Evolutionary conservation across 306 rosid genomes (phyloP).

Genomic region (Vicia villosa): DNA sequence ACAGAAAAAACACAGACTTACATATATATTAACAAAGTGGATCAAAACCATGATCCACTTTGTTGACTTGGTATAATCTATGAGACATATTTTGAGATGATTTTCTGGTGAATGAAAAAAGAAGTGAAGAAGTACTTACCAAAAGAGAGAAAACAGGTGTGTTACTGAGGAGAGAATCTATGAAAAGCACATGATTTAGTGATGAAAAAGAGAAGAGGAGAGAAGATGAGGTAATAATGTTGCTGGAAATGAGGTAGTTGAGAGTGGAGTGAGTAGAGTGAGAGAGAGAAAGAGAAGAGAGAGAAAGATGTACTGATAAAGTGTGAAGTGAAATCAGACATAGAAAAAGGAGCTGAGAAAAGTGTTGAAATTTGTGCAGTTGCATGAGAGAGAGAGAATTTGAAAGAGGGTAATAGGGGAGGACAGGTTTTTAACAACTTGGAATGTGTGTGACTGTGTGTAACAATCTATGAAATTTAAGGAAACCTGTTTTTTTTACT

Average conservation of each 20-base stretch:
- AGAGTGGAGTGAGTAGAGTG: slow-evolving; percentile 14
- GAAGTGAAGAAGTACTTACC: slow-evolving; percentile 24
- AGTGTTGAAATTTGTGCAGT: slow-evolving; percentile 46
- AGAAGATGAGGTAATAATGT: slow-evolving; percentile 28
- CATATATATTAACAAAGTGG: neutral
- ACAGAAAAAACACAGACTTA: neutral
- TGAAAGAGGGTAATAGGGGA: neutral
- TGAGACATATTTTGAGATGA: neutral
- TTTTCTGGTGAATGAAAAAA: neutral
- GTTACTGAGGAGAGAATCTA: slow-evolving; percentile 24
- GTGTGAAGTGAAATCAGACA: slow-evolving; percentile 36
- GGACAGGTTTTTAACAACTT: neutral
- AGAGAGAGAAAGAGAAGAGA: neutral
- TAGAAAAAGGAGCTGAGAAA: slow-evolving; percentile 35
- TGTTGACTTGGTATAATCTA: neutral
- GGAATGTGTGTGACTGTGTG: slow-evolving; percentile 1
- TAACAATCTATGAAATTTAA: neutral
- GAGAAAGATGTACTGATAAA: slow-evolving; percentile 2
- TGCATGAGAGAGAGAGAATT: slow-evolving; percentile 40
- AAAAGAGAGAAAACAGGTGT: slow-evolving; percentile 15
- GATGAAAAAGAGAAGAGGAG: slow-evolving; percentile 10
- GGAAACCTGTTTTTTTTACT: no score
- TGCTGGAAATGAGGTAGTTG: slow-evolving; percentile 33
- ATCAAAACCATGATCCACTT: slow-evolving; percentile 11
- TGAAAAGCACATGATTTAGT: neutral